Conservation (phyloP, 257 asterid species). For the Fraxinus quadrangulata region DNA sequence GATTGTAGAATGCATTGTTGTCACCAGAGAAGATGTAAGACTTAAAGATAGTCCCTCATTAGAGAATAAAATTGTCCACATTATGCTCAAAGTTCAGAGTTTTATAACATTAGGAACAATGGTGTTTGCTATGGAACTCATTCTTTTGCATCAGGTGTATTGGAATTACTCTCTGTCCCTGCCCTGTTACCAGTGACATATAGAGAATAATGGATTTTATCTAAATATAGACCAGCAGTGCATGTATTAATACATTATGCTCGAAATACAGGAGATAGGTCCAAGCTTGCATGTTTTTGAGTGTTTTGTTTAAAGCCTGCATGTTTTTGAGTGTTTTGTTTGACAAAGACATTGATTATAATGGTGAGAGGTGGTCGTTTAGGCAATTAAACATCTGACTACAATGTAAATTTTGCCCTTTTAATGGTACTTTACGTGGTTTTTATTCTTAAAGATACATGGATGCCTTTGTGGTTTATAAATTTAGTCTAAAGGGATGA, state of each 20-base stretch:
- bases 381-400: not conserved
- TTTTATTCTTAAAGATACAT: not conserved
- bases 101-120: not conserved
- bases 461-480: not conserved
- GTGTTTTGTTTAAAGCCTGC: not conserved
- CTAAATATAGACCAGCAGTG: not conserved
- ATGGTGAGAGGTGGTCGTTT: not conserved
- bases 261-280: not conserved
- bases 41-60: not conserved
- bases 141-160: not conserved
- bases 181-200: not conserved
- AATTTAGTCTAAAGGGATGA: not conserved
- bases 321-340: not conserved
- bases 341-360: not conserved
- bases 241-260: not conserved
- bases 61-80: not conserved
- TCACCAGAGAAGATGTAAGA: not conserved
- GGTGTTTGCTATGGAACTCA: not conserved
- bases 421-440: not conserved
- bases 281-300: not conserved
- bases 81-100: not conserved
- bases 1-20: not conserved
- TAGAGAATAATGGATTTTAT: not conserved
- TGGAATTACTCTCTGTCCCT: not conserved
- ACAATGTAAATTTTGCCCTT: not conserved